Evolutionary conservation across 306 rosid species (phyloP).

Genomic region (Quercus gilva): DNA sequence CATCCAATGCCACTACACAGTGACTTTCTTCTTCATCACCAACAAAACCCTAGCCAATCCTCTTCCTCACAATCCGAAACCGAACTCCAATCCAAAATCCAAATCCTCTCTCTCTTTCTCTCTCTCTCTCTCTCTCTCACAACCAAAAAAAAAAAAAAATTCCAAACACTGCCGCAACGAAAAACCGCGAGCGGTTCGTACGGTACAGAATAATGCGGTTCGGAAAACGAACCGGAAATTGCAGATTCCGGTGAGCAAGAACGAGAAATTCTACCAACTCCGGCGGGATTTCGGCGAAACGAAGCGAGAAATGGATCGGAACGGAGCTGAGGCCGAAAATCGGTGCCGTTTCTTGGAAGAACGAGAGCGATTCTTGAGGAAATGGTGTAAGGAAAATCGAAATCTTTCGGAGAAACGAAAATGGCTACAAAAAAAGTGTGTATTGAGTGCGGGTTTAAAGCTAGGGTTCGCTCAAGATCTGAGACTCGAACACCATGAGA

Average conservation of each 20-base stretch:
- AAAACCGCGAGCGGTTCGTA: not conserved
- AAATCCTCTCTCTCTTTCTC: not conserved
- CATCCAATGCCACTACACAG: slow-evolving; percentile 18
- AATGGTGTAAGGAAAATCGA: not conserved
- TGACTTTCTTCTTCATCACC: not conserved
- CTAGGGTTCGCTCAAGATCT: slow-evolving; percentile 60
- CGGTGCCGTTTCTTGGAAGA: slow-evolving; percentile 5
- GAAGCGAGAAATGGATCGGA: not conserved
- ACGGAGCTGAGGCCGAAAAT: not conserved
- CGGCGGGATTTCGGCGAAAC: too few species aligned
- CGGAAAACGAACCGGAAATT: not conserved
- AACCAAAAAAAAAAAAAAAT: not conserved
- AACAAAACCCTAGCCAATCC: not conserved
- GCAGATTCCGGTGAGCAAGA: not conserved
- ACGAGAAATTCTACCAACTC: slow-evolving; percentile 3
- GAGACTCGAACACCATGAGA: slow-evolving; percentile 33
- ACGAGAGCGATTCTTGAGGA: slow-evolving; percentile 33
- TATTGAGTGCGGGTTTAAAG: not conserved
- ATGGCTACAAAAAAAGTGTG: not conserved
- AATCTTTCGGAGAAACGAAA: not conserved
- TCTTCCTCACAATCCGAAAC: slow-evolving; percentile 6
- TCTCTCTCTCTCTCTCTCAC: not conserved
- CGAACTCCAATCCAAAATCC: not conserved
- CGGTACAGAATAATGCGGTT: too few species aligned
- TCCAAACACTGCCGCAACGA: not conserved